Conservation (phyloP, 2,329 filamentous ascomycete genomes). For the Aspergillus viridinutans region DNA sequence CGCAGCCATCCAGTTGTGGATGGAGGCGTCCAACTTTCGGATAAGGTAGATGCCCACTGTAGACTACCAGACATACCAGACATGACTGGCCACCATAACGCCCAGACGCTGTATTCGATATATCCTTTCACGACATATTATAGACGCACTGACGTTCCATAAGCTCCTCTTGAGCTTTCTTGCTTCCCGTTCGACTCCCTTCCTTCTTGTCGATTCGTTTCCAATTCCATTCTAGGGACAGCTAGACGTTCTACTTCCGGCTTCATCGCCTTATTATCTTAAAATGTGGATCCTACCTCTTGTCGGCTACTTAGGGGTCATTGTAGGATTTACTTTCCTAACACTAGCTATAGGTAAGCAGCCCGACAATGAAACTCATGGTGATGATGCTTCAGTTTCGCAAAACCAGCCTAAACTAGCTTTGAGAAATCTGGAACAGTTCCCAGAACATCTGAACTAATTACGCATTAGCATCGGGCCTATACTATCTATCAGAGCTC, state of each 20-base stretch:
- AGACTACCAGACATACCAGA: not conserved
- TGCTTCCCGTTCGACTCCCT: not conserved
- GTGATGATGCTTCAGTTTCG: not conserved
- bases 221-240: not conserved
- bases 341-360: constrained; percentile 79
- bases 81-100: not conserved
- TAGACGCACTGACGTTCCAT: not conserved
- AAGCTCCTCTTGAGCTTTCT: not conserved
- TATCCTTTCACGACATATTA: not conserved
- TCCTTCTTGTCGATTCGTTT: not conserved
- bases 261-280: not conserved
- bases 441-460: not conserved
- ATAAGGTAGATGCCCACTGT: not conserved
- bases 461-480: constrained; percentile 69
- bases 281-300: constrained; percentile 94
- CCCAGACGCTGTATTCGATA: not conserved
- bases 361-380: not conserved
- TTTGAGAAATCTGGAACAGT: not conserved
- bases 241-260: not conserved
- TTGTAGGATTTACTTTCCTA: constrained; percentile 87
- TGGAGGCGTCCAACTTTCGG: not conserved
- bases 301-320: constrained; percentile 80
- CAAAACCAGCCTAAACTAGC: not conserved
- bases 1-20: not conserved
- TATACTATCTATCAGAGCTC: constrained; percentile 97